Conservation (phyloP, 257 asterid species). For the Datura wrightii region DNA sequence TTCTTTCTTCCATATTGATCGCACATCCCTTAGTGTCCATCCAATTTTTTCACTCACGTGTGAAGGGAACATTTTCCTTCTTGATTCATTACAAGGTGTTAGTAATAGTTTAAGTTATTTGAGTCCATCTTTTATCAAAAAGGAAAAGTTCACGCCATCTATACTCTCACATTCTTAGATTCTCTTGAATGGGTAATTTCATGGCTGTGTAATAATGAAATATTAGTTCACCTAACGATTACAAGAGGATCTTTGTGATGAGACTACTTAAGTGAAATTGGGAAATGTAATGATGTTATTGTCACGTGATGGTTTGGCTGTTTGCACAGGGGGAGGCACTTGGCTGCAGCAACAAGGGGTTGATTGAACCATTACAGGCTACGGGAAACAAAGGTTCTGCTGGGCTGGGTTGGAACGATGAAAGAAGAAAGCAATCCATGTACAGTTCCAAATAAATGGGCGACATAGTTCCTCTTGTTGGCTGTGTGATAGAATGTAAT, state of each 20-base stretch:
- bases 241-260: background rate
- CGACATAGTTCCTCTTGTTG: background rate
- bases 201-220: background rate
- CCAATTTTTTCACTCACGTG: background rate
- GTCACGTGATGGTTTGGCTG: background rate
- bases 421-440: conserved; percentile 47
- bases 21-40: background rate
- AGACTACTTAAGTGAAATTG: background rate
- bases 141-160: background rate
- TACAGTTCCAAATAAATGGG: conserved; percentile 6
- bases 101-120: background rate
- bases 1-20: background rate
- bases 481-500: background rate
- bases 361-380: conserved; percentile 78
- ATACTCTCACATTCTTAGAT: background rate
- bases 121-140: background rate
- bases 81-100: background rate
- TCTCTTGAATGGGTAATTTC: background rate
- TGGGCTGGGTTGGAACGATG: conserved; percentile 80
- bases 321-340: conserved; percentile 78
- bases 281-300: background rate
- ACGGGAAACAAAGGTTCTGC: conserved; percentile 88
- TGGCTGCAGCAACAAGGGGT: conserved; percentile 68
- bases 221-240: background rate
- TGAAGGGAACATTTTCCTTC: background rate